Evolutionary conservation across 2,329 filamentous ascomycete genomes (phyloP).

Genomic region (Diaporthe amygdali): DNA sequence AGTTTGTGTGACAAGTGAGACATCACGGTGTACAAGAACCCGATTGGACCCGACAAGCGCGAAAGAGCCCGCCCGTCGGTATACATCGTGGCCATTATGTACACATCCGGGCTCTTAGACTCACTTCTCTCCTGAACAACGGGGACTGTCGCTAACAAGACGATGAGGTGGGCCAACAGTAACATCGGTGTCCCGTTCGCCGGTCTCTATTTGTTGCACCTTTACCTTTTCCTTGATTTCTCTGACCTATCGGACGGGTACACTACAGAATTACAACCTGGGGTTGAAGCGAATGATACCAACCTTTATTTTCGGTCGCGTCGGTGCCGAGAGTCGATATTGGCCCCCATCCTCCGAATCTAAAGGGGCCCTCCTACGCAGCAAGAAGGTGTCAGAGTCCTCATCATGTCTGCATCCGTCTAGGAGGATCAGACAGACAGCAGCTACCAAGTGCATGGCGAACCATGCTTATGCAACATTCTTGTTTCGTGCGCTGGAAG

Average conservation of each 20-base stretch:
- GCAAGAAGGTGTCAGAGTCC: background rate
- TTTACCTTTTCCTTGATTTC: background rate
- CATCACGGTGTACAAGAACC: background rate
- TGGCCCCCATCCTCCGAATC: background rate
- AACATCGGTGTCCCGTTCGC: background rate
- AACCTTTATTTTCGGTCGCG: background rate
- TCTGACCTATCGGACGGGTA: background rate
- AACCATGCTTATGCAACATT: conserved; percentile 2
- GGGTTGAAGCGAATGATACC: background rate
- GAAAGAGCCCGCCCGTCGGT: background rate
- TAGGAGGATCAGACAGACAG: conserved; percentile 8
- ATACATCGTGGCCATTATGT: background rate
- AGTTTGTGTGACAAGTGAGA: background rate
- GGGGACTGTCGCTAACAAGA: background rate
- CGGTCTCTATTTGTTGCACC: background rate
- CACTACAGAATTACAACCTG: background rate
- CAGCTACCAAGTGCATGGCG: background rate
- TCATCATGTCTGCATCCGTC: background rate
- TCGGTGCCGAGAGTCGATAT: background rate
- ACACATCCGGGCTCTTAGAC: background rate
- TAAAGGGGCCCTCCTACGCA: background rate
- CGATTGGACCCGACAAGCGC: background rate
- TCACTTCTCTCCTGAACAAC: background rate
- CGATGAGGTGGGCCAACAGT: background rate
- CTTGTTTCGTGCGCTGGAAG: background rate